These are phyloP conservation scores for Litsea cubeba DNA, from an alignment of 164 flowering plant genomes.

Conservation along the genomic window DNA sequence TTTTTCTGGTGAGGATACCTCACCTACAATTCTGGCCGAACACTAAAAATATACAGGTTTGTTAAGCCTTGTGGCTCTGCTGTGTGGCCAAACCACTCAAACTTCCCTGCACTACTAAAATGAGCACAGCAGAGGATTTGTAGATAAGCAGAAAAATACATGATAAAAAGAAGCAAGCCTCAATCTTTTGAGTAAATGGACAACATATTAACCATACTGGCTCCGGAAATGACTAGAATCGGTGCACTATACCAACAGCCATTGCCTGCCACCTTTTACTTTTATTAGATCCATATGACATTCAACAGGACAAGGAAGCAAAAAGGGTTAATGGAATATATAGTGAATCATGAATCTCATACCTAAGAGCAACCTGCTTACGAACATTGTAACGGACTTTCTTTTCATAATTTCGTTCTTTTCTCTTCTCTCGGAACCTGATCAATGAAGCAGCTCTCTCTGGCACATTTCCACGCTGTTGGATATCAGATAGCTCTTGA, in stretches of 20 bases:
- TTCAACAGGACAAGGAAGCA: not conserved
- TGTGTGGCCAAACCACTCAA: not conserved
- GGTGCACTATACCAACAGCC: not conserved
- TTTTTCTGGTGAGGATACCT: too few species aligned
- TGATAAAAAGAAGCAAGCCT: not conserved
- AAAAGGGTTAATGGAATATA: too few species aligned
- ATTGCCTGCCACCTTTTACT: not conserved
- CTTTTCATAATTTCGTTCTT: constrained; percentile 14
- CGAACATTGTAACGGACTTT: constrained; percentile 13
- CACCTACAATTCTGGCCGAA: too few species aligned
- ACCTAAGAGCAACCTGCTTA: constrained; percentile 15
- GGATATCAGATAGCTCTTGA: constrained; percentile 3
- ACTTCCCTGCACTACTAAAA: not conserved
- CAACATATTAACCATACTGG: not conserved
- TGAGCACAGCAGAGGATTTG: not conserved
- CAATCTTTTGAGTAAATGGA: not conserved
- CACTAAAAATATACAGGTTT: not conserved
- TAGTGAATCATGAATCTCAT: not conserved
- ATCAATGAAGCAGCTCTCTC: constrained; percentile 11
- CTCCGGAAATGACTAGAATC: not conserved
- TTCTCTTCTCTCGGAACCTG: constrained; percentile 17
- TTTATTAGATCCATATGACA: not conserved
- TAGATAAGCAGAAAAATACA: not conserved
- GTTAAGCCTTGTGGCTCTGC: not conserved
- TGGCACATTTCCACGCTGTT: constrained; percentile 1